phyloP scores from a whole-genome alignment of 352 stramenopile species.

The Globisporangium emineosum region DNA sequence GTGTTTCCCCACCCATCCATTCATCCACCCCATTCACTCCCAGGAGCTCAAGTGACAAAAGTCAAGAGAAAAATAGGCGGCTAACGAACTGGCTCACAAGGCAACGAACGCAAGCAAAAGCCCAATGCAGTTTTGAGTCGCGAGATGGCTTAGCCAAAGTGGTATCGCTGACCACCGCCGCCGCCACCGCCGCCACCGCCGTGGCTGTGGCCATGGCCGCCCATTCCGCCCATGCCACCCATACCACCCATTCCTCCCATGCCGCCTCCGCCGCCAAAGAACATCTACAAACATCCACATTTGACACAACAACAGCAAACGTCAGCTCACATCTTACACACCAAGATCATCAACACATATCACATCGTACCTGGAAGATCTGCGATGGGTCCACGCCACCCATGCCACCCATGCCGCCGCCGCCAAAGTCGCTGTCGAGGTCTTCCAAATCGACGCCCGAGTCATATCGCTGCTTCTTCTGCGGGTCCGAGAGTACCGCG shows the following conservation, averaged over 20 bases:
- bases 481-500: conserved; percentile 91
- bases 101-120: conserved; percentile 1
- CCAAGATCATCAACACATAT: background rate
- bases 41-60: background rate
- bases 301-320: conserved; percentile 4
- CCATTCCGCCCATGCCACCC: conserved; percentile 44
- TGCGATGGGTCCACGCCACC: conserved; percentile 77
- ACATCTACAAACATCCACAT: conserved; percentile 56
- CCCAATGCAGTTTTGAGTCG: conserved; percentile 6
- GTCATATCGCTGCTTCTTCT: conserved; percentile 95
- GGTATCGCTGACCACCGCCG: conserved; percentile 58
- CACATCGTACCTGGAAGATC: conserved; percentile 69
- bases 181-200: conserved; percentile 34
- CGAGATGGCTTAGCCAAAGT: conserved; percentile 56
- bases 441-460: conserved; percentile 93
- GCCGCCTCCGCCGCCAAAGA: conserved; percentile 59
- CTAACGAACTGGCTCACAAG: background rate
- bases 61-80: background rate
- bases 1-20: background rate
- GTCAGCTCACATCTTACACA: background rate
- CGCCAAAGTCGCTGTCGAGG: conserved; percentile 86
- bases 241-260: conserved; percentile 28
- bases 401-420: conserved; percentile 78
- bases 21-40: background rate
- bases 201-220: conserved; percentile 30